Conservation (phyloP, 768 basidiomycete genomes). For the Guyanaporus albipodus region DNA sequence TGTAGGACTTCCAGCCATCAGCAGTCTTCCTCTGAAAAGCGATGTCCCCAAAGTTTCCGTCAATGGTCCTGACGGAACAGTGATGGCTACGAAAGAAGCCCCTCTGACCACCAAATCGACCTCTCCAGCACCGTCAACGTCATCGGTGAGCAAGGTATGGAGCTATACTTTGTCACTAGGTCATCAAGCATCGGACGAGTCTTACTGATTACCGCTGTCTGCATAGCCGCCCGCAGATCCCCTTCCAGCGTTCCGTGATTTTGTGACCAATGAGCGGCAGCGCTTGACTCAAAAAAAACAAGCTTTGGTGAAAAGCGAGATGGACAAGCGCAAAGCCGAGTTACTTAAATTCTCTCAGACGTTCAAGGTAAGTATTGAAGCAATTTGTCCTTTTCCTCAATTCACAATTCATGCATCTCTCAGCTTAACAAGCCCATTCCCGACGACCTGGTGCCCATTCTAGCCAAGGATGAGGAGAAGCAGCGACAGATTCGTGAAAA, state of each 20-base stretch:
- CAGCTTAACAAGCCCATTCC: slow-evolving; percentile 95
- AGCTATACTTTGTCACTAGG: background rate
- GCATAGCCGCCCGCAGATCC: slow-evolving; percentile 67
- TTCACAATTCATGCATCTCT: background rate
- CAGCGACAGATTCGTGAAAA: slow-evolving; percentile 81
- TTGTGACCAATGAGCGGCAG: slow-evolving; percentile 89
- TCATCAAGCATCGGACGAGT: too few species aligned
- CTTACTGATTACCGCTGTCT: slow-evolving; percentile 9
- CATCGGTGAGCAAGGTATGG: slow-evolving; percentile 50
- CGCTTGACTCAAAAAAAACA: slow-evolving; percentile 88
- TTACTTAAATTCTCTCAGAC: slow-evolving; percentile 87
- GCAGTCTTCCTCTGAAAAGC: slow-evolving; percentile 26
- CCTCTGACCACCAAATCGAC: slow-evolving; percentile 53
- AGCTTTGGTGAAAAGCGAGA: slow-evolving; percentile 83
- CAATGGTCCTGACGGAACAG: slow-evolving; percentile 72
- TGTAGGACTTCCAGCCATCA: slow-evolving; percentile 29
- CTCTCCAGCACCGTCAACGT: slow-evolving; percentile 54
- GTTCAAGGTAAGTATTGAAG: slow-evolving; percentile 79
- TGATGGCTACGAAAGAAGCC: slow-evolving; percentile 40
- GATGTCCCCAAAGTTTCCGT: slow-evolving; percentile 73
- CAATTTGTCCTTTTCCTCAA: background rate
- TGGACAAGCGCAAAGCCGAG: slow-evolving; percentile 93
- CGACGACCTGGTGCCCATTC: slow-evolving; percentile 86
- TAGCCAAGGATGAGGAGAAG: slow-evolving; percentile 92
- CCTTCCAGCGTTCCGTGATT: slow-evolving; percentile 83